These are phyloP conservation scores for Cymbopogon citratus DNA, from an alignment of 176 grass and related monocot genomes.

Conservation along the genomic window DNA sequence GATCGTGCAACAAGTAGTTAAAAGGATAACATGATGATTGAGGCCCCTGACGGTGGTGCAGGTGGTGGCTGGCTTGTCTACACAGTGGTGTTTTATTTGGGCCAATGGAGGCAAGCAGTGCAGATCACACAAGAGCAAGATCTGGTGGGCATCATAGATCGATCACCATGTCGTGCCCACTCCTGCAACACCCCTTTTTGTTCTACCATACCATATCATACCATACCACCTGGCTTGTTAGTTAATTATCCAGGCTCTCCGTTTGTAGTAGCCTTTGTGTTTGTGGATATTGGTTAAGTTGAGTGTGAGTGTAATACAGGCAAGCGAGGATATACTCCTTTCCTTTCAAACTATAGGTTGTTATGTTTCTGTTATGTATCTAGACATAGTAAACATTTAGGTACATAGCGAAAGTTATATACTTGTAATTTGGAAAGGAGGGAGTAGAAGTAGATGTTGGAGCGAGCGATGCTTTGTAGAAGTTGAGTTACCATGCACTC, in stretches of 20 bases:
- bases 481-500: not conserved
- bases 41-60: not conserved
- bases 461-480: not conserved
- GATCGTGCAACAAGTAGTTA: not conserved
- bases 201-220: not conserved
- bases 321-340: not conserved
- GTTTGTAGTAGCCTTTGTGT: not conserved
- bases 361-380: no score
- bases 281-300: not conserved
- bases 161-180: slow-evolving; percentile 7
- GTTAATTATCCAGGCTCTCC: not conserved
- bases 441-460: not conserved
- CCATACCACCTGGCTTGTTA: not conserved
- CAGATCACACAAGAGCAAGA: slow-evolving; percentile 23
- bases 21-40: slow-evolving; percentile 18
- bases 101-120: slow-evolving; percentile 22
- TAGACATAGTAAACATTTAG: no score
- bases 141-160: slow-evolving; percentile 1
- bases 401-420: no score
- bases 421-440: no score
- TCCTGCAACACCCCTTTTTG: not conserved
- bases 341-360: no score
- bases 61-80: slow-evolving; percentile 9
- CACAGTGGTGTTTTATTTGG: not conserved
- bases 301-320: not conserved